Conservation (phyloP, 129 eudicot genomes). For the Tagetes patula region DNA sequence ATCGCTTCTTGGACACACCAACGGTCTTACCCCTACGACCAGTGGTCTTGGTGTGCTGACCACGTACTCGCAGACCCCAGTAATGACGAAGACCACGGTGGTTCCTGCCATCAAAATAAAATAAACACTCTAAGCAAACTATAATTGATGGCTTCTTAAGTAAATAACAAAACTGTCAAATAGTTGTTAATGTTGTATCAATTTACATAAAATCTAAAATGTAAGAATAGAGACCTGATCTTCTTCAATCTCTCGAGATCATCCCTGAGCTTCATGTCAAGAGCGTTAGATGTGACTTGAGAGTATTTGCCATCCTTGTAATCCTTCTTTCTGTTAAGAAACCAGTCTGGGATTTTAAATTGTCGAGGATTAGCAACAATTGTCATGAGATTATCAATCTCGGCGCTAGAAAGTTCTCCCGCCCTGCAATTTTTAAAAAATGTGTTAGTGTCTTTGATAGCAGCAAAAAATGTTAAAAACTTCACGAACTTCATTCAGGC, state of each 20-base stretch:
- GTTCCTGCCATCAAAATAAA: slow-evolving; percentile 38
- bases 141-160: background rate
- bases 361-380: slow-evolving; percentile 14
- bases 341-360: slow-evolving; percentile 18
- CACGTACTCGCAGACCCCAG: slow-evolving; percentile 81
- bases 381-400: slow-evolving; percentile 14
- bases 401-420: slow-evolving; percentile 11
- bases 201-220: background rate
- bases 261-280: slow-evolving; percentile 15
- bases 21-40: slow-evolving; percentile 85
- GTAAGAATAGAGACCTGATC: background rate
- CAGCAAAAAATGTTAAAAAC: background rate
- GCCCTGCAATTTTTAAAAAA: background rate
- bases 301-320: slow-evolving; percentile 17
- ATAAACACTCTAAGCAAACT: background rate
- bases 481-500: background rate
- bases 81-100: slow-evolving; percentile 89
- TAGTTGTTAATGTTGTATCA: background rate
- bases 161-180: too few relatives aligned
- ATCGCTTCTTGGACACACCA: slow-evolving; percentile 85
- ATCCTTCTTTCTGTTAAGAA: slow-evolving; percentile 12
- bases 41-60: slow-evolving; percentile 83
- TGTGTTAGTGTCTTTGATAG: background rate
- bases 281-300: slow-evolving; percentile 21
- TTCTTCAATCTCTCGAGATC: slow-evolving; percentile 20